A percentile compares a stretch with the other conserved stretches of the same genome.
Evolutionary conservation across 257 asterid genomes (phyloP).

Genomic region (Eustoma russellianum): DNA sequence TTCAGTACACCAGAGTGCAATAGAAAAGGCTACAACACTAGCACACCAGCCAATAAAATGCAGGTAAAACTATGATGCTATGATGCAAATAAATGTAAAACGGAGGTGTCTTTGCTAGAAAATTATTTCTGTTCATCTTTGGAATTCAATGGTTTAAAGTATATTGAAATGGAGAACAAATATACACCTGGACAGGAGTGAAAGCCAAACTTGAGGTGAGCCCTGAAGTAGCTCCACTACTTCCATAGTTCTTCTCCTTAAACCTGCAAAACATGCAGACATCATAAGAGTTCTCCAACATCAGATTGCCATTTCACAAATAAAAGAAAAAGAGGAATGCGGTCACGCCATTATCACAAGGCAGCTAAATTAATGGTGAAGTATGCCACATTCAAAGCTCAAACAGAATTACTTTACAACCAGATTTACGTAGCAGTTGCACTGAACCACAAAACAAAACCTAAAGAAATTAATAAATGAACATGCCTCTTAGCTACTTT

Average conservation of each 20-base stretch:
- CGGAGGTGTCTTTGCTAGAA: too few relatives aligned
- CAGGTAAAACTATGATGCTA: neutral
- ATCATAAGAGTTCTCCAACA: too few relatives aligned
- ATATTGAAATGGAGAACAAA: neutral
- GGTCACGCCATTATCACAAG: neutral
- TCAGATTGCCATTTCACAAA: neutral
- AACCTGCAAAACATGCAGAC: constrained; percentile 39
- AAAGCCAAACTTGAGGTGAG: constrained; percentile 92
- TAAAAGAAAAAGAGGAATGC: constrained; percentile 1
- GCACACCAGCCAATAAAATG: neutral
- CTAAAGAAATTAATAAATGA: neutral
- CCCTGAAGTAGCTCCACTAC: constrained; percentile 93
- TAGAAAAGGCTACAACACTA: too few relatives aligned
- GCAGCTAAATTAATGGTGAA: neutral
- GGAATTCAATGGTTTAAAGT: too few relatives aligned
- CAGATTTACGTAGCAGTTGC: too few relatives aligned
- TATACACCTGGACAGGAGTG: constrained; percentile 93
- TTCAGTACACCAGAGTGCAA: neutral
- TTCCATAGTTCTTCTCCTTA: constrained; percentile 65
- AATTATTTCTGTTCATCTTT: too few relatives aligned
- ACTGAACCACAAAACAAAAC: constrained; percentile 1
- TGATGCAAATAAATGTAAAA: too few relatives aligned
- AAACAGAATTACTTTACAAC: too few relatives aligned
- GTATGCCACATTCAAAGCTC: neutral
- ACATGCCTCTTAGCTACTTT: constrained; percentile 85